A percentile compares a stretch with the other conserved stretches of the same genome.
Evolutionary conservation across 208 protist genomes (phyloP).

Genomic region (Leishmania tropica): DNA sequence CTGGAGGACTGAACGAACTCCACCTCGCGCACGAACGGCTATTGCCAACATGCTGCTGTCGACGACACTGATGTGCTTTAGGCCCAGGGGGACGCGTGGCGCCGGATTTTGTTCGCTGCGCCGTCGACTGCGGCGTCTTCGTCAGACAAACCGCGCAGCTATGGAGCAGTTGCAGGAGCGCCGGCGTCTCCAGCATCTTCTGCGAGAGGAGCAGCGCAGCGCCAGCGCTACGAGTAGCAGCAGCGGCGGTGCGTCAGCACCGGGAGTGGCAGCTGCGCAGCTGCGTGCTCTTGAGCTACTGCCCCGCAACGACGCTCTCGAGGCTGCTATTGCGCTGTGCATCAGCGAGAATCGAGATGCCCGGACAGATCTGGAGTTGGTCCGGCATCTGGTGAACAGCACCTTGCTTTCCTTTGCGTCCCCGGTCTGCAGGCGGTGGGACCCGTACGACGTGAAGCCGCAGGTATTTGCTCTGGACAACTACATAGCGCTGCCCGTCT

Average conservation of each 20-base stretch:
- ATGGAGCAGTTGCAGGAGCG: conserved; percentile 35
- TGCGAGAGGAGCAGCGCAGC: conserved; percentile 12
- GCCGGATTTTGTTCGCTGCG: conserved; percentile 14
- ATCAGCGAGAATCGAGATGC: conserved; percentile 80
- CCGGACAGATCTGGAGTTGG: conserved; percentile 82
- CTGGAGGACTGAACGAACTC: background rate
- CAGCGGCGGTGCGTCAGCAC: background rate
- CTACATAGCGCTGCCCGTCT: conserved; percentile 88
- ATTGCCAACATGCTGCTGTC: conserved; percentile 6
- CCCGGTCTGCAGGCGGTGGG: conserved; percentile 66
- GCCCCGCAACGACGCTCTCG: conserved; percentile 71
- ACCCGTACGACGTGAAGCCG: conserved; percentile 89
- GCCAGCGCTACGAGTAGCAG: conserved; percentile 3
- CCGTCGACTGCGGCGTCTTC: conserved; percentile 32
- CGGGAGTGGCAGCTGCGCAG: conserved; percentile 1
- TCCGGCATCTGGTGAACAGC: conserved; percentile 70
- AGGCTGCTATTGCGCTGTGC: conserved; percentile 75
- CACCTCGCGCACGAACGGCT: background rate
- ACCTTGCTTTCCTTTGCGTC: conserved; percentile 83
- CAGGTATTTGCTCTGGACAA: conserved; percentile 87
- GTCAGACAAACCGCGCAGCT: conserved; percentile 27
- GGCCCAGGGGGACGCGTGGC: background rate
- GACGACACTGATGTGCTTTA: conserved; percentile 7
- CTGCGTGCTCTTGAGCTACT: conserved; percentile 38
- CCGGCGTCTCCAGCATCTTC: conserved; percentile 31